phyloP scores from a whole-genome alignment of 768 basidiomycete genomes.

The Psilocybe cubensis region DNA sequence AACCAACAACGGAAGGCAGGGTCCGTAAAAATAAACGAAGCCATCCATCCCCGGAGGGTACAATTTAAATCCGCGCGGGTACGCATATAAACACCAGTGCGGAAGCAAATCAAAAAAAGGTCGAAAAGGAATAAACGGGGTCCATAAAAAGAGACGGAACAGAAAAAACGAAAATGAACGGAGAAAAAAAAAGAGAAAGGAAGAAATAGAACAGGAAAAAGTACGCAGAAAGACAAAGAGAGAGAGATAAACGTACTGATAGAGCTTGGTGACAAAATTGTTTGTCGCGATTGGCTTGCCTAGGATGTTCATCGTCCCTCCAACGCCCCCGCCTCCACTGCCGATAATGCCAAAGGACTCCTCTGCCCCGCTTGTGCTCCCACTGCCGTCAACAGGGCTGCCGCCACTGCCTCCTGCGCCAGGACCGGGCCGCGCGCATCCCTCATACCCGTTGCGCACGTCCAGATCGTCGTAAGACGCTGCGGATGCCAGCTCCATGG shows the following conservation, averaged over 20 bases:
- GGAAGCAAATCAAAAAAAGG: background rate
- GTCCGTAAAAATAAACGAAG: background rate
- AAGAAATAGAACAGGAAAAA: background rate
- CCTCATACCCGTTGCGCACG: slow-evolving; percentile 42
- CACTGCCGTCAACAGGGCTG: slow-evolving; percentile 52
- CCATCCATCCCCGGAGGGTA: too few relatives aligned
- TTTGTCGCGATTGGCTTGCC: slow-evolving; percentile 74
- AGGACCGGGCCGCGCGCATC: slow-evolving; percentile 30
- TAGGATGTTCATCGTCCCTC: slow-evolving; percentile 55
- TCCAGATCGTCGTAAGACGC: slow-evolving; percentile 63
- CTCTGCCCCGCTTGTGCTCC: slow-evolving; percentile 51
- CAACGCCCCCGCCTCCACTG: slow-evolving; percentile 33
- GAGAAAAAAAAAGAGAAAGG: slow-evolving; percentile 12
- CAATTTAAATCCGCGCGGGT: background rate
- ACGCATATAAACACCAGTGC: background rate
- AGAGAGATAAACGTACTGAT: slow-evolving; percentile 59
- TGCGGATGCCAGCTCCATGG: slow-evolving; percentile 38
- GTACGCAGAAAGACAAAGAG: slow-evolving; percentile 10
- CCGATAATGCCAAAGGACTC: slow-evolving; percentile 27
- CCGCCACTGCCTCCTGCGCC: slow-evolving; percentile 47
- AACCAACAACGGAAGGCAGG: background rate
- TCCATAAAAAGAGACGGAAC: background rate
- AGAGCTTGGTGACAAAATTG: slow-evolving; percentile 89
- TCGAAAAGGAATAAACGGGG: background rate
- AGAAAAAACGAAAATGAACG: slow-evolving; percentile 3